Conservation (phyloP, 331 rosid species). For the Malus hybrid region DNA sequence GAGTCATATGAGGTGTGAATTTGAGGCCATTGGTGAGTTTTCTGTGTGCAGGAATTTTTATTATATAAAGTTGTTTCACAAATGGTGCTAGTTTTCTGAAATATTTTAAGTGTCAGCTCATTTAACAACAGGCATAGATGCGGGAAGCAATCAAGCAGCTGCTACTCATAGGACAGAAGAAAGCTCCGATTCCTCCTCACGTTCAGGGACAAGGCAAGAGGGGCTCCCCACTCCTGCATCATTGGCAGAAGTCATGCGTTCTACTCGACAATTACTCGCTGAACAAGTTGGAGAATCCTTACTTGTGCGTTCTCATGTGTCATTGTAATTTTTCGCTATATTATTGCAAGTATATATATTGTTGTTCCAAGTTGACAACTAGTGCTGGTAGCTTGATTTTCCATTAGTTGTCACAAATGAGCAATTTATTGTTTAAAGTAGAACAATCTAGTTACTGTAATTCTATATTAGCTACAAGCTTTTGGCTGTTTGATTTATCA, state of each 20-base stretch:
- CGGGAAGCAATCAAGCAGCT: conserved; percentile 37
- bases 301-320: conserved; percentile 47
- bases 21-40: conserved; percentile 67
- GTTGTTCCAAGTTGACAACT: background rate
- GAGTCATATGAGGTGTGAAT: conserved; percentile 54
- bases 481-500: conserved; percentile 6
- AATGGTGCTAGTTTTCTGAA: conserved; percentile 12
- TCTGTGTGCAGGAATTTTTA: conserved; percentile 4
- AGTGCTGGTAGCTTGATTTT: background rate
- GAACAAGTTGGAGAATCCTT: conserved; percentile 70
- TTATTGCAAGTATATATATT: background rate
- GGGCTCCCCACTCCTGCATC: conserved; percentile 70
- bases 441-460: background rate
- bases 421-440: background rate
- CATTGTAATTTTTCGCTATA: background rate
- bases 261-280: conserved; percentile 64
- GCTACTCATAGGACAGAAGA: conserved; percentile 34
- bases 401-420: background rate
- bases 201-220: conserved; percentile 33
- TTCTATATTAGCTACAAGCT: conserved; percentile 2
- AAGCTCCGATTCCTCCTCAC: conserved; percentile 37
- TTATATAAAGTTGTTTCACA: conserved; percentile 1
- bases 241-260: conserved; percentile 80
- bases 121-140: conserved; percentile 60
- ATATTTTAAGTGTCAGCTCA: conserved; percentile 11